Conservation (phyloP, 108 stramenopile genomes). For the Epithemia pelagica region DNA sequence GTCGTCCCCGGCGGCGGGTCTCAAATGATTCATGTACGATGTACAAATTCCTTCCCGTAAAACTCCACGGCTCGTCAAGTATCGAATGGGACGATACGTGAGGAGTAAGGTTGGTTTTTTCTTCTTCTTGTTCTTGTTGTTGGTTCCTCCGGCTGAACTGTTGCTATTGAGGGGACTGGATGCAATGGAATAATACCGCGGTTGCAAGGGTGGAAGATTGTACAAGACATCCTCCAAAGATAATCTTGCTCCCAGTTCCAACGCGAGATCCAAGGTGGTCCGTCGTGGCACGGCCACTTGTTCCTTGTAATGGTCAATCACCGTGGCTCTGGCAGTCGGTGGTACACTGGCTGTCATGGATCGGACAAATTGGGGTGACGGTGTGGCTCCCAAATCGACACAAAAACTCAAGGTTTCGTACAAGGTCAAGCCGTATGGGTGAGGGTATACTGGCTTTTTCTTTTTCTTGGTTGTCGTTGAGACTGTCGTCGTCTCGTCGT, state of each 20-base stretch:
- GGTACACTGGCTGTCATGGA: background rate
- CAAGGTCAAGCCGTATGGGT: slow-evolving; percentile 46
- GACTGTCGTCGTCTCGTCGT: slow-evolving; percentile 6
- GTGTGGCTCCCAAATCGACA: slow-evolving; percentile 43
- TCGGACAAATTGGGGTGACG: slow-evolving; percentile 52
- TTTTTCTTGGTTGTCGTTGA: background rate
- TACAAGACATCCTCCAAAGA: slow-evolving; percentile 57
- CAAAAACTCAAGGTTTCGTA: slow-evolving; percentile 59
- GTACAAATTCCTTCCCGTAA: slow-evolving; percentile 44
- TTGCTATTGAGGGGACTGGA: slow-evolving; percentile 34
- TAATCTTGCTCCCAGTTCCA: slow-evolving; percentile 22
- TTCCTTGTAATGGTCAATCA: slow-evolving; percentile 37
- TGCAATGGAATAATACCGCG: slow-evolving; percentile 69
- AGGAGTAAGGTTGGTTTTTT: slow-evolving; percentile 14
- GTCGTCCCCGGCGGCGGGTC: background rate
- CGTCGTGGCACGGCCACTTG: slow-evolving; percentile 47
- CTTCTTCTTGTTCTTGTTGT: background rate
- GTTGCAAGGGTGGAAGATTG: slow-evolving; percentile 44
- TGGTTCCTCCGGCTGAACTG: slow-evolving; percentile 2
- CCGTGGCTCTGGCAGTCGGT: slow-evolving; percentile 18
- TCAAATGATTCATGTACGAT: slow-evolving; percentile 20
- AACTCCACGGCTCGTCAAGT: slow-evolving; percentile 41
- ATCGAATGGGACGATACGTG: slow-evolving; percentile 53
- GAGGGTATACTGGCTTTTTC: slow-evolving; percentile 39
- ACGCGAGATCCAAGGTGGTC: slow-evolving; percentile 49